These are phyloP conservation scores for Aspergillus panamensis DNA, from an alignment of 495 filamentous ascomycete genomes.

Conservation along the genomic window DNA sequence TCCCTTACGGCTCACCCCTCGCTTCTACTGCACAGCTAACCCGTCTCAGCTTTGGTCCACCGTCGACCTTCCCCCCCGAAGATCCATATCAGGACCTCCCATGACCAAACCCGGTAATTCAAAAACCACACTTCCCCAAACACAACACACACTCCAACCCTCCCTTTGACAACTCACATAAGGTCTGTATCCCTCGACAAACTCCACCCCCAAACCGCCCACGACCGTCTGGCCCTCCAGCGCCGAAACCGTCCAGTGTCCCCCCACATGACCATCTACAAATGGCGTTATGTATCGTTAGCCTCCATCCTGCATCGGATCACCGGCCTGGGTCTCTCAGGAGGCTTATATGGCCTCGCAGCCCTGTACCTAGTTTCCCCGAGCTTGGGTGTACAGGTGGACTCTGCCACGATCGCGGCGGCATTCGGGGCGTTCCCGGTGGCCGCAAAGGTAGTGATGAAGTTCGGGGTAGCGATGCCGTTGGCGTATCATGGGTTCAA, in stretches of 20 bases:
- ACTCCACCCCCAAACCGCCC: conserved; percentile 35
- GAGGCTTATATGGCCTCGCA: conserved; percentile 64
- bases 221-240: conserved; percentile 63
- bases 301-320: conserved; percentile 63
- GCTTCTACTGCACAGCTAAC: too few relatives aligned
- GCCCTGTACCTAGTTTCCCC: conserved; percentile 70
- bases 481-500: conserved; percentile 75
- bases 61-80: too few relatives aligned
- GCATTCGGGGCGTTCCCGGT: conserved; percentile 60
- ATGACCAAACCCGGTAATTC: too few relatives aligned
- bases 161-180: neutral
- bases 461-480: conserved; percentile 61
- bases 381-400: conserved; percentile 19
- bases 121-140: too few relatives aligned
- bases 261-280: conserved; percentile 76
- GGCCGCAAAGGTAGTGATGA: conserved; percentile 55
- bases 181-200: neutral
- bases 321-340: conserved; percentile 60
- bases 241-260: conserved; percentile 69
- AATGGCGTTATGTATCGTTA: conserved; percentile 70
- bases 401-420: conserved; percentile 58
- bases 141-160: too few relatives aligned
- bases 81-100: too few relatives aligned
- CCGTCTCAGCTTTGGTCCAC: too few relatives aligned
- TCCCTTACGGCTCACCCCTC: too few relatives aligned